Evolutionary conservation across 208 protist genomes (phyloP).

Genomic region (Vickermania spadyakhi): DNA sequence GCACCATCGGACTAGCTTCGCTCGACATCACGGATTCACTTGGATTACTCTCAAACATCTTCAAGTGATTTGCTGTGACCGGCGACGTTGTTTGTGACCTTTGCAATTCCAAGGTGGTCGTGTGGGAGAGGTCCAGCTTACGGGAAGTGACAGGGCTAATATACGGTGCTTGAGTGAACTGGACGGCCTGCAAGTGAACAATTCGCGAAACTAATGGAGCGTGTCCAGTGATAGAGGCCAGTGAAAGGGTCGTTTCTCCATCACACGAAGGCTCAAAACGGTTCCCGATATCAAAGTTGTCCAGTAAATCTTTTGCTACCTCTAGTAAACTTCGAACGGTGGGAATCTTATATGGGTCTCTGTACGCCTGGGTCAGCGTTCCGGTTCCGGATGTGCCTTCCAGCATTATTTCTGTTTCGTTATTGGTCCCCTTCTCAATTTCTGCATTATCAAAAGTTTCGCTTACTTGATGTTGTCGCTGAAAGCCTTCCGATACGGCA

Average conservation of each 20-base stretch:
- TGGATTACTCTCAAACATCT: background rate
- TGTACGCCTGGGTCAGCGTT: constrained; percentile 2
- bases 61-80: background rate
- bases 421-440: background rate
- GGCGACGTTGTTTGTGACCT: too few relatives aligned
- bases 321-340: constrained; percentile 16
- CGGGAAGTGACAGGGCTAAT: background rate
- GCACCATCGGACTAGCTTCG: background rate
- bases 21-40: background rate
- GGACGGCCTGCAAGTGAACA: constrained; percentile 11
- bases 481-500: background rate
- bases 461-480: background rate
- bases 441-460: background rate
- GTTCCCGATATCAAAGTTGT: background rate
- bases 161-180: background rate
- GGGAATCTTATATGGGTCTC: constrained; percentile 25
- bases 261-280: constrained; percentile 12
- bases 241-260: constrained; percentile 44
- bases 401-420: background rate
- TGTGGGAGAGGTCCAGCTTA: background rate
- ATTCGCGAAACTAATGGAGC: constrained; percentile 36
- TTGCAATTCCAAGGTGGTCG: background rate
- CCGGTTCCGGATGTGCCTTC: background rate
- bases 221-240: constrained; percentile 48
- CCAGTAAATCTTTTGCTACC: constrained; percentile 16